phyloP scores from a whole-genome alignment of 129 eudicot species.

The Oenanthe sinensis region DNA sequence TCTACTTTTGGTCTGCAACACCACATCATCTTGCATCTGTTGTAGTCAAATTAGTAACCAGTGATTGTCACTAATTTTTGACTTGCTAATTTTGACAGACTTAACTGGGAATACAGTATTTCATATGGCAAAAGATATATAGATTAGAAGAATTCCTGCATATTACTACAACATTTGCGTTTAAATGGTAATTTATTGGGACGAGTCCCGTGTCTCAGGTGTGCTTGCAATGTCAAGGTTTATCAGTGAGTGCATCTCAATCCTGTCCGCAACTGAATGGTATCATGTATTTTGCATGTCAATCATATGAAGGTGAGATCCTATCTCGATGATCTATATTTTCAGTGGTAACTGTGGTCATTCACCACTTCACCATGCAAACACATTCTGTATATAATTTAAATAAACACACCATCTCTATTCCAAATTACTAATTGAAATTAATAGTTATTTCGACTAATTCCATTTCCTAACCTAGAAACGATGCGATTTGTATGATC shows the following conservation, averaged over 20 bases:
- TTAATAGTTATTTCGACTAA: background rate
- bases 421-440: background rate
- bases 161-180: no score
- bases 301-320: background rate
- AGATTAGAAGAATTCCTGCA: no score
- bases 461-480: no score
- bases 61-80: background rate
- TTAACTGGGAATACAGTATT: background rate
- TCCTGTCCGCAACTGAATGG: background rate
- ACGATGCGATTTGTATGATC: no score
- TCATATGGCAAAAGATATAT: background rate
- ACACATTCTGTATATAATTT: background rate
- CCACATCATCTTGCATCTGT: background rate
- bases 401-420: background rate
- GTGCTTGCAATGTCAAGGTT: constrained; percentile 61
- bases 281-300: background rate
- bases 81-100: background rate
- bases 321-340: background rate
- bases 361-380: no score
- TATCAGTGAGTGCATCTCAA: constrained; percentile 31
- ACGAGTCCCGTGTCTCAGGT: constrained; percentile 48
- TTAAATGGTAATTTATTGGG: constrained; percentile 51
- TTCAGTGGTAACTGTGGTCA: background rate
- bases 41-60: background rate
- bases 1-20: background rate